Evolutionary conservation across 768 basidiomycete genomes (phyloP), one percentile per base, ranked within the genome.

Genomic region (Agrocybe pediades): DNA sequence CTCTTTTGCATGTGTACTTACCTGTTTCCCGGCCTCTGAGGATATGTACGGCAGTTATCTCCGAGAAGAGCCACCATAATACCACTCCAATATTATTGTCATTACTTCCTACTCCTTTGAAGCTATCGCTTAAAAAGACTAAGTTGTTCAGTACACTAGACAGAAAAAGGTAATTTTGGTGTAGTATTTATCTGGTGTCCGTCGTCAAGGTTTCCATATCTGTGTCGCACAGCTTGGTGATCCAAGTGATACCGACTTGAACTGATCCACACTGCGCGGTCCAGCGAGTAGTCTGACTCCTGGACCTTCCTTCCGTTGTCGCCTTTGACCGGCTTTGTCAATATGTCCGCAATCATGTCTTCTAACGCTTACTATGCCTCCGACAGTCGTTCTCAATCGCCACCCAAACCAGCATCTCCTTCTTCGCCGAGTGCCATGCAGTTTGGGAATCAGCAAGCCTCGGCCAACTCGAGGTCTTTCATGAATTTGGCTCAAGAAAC

Each of bases 351-450:
- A 29, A 66, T 74, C 64, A 64, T 72, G 47, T 63, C 69, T 24
- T 66, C 53, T 59, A 59, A 62, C 49, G 45, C 60, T 55, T 62
- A 68, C 56, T 65, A 64, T 53, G 53, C 67, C 49, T 60, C 70
- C 42, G 77, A 77, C 49, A 17, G 21, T 30, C 49, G 24, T 40
- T 41, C 40, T 8, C 72, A 73, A 45, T 64, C 77, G 11, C 62
- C 68, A 49, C 71, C 80, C 17, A 74, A 76, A 49, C 70, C 77
- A 1, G 64, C 74, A 1, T 77, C 78, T 2, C 79, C 79, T 17
- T 68, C 73, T 9, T 77, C 79, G 6, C 76, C 79, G 6, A 36
- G 33, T 21, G 69, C 68, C 23, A 53, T 71, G 11, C 73, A 76
- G 59, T 67, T 76, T 63, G 62, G 69, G 42, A 55, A 55, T 30